These are phyloP conservation scores for Gossypium arboreum DNA, from an alignment of 345 rosid genomes.

Conservation along the genomic window DNA sequence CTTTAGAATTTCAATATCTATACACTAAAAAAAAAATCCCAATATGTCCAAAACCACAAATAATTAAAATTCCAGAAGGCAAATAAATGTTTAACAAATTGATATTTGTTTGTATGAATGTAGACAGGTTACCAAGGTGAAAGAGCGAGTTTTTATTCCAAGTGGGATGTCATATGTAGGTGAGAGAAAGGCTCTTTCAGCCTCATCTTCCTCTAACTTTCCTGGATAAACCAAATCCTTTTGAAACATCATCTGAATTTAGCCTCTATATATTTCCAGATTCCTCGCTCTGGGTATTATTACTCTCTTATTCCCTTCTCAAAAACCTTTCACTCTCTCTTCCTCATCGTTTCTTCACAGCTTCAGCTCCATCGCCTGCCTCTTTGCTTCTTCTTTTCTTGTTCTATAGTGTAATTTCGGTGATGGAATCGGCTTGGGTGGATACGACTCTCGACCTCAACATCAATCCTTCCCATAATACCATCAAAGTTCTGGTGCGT, in stretches of 20 bases:
- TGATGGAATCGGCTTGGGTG: slow-evolving; percentile 38
- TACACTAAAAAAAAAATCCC: background rate
- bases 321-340: background rate
- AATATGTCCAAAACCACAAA: too few species aligned
- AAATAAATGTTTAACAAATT: too few species aligned
- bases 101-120: background rate
- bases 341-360: background rate
- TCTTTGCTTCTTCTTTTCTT: background rate
- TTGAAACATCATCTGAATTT: background rate
- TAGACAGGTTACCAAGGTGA: background rate
- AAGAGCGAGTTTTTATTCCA: background rate
- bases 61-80: too few species aligned
- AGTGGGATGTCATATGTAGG: background rate
- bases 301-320: slow-evolving; percentile 27
- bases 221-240: slow-evolving; percentile 14
- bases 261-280: slow-evolving; percentile 11
- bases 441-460: slow-evolving; percentile 65
- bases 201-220: slow-evolving; percentile 39
- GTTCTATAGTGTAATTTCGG: background rate
- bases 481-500: slow-evolving; percentile 42
- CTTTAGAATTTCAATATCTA: background rate
- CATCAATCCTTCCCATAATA: slow-evolving; percentile 29
- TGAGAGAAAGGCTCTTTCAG: background rate
- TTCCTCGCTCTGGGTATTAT: background rate
- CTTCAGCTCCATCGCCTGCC: background rate